These are phyloP conservation scores for Colletotrichum costaricense DNA, from an alignment of 2,329 filamentous ascomycete genomes.

Conservation along the genomic window DNA sequence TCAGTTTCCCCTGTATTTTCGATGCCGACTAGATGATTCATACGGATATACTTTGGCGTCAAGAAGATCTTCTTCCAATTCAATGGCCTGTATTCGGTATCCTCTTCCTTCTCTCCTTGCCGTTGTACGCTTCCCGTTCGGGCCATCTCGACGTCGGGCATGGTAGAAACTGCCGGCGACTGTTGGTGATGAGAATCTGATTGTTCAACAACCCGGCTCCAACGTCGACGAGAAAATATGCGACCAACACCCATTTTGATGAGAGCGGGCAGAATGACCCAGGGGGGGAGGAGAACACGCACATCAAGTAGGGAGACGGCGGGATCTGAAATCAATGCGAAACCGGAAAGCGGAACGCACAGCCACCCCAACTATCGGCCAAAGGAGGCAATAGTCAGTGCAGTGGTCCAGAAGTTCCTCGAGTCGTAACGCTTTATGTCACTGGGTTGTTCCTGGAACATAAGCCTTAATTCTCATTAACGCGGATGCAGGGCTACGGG, in stretches of 20 bases:
- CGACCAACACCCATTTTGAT: conserved; percentile 26
- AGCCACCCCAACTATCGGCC: conserved; percentile 30
- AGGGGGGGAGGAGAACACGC: neutral
- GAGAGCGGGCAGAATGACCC: neutral
- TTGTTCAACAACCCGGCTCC: neutral
- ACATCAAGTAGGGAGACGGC: conserved; percentile 20
- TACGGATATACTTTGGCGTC: conserved; percentile 47
- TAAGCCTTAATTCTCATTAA: neutral
- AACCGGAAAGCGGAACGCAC: conserved; percentile 35
- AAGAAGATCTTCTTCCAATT: conserved; percentile 48
- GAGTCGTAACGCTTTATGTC: neutral
- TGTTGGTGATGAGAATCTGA: neutral
- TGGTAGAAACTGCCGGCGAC: conserved; percentile 9
- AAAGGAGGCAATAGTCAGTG: conserved; percentile 21
- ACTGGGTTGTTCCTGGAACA: conserved; percentile 10
- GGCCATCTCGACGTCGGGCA: conserved; percentile 33
- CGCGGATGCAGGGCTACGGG: conserved; percentile 14
- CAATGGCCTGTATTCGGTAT: conserved; percentile 48
- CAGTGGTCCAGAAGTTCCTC: neutral
- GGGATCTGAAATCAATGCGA: conserved; percentile 36
- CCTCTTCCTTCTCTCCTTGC: conserved; percentile 24
- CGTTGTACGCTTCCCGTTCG: conserved; percentile 13
- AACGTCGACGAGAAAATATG: neutral
- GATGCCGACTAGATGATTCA: neutral
- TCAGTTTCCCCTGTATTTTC: neutral